Conservation (phyloP, 345 rosid genomes). For the Melaleuca quinquenervia region DNA sequence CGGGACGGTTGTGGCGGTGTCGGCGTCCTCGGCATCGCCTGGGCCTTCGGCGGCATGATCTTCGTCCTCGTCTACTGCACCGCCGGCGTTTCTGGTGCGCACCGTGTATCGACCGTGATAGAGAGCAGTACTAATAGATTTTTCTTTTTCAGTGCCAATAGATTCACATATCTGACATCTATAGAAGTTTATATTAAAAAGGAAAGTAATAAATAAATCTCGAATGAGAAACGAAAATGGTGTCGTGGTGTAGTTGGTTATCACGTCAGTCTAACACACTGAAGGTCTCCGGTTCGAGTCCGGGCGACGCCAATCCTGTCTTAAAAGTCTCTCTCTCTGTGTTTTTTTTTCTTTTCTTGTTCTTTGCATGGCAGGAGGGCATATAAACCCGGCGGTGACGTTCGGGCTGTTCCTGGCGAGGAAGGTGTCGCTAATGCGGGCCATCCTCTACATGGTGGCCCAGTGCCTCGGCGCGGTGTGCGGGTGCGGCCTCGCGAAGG, state of each 20-base stretch:
- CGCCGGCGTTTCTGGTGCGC: slow-evolving; percentile 55
- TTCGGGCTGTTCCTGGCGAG: slow-evolving; percentile 55
- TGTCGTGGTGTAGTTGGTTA: slow-evolving; percentile 99
- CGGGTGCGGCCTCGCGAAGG: slow-evolving; percentile 54
- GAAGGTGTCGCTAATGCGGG: slow-evolving; percentile 48
- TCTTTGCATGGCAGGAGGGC: slow-evolving; percentile 32
- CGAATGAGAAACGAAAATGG: not conserved
- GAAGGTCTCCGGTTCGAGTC: slow-evolving; percentile 92
- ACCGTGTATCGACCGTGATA: not conserved
- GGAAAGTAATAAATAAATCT: fast-evolving
- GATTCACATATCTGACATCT: not conserved
- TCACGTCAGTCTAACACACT: slow-evolving; percentile 98
- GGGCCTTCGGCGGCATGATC: slow-evolving; percentile 77
- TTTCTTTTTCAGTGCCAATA: not conserved
- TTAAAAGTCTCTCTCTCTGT: too few species aligned
- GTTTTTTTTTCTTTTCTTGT: fast-evolving
- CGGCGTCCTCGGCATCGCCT: slow-evolving; percentile 53
- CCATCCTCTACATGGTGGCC: slow-evolving; percentile 50
- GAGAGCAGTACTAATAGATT: not conserved
- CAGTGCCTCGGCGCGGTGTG: slow-evolving; percentile 64
- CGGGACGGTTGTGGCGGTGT: slow-evolving; percentile 38
- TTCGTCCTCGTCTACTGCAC: slow-evolving; percentile 63
- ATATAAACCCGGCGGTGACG: slow-evolving; percentile 66
- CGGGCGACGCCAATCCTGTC: slow-evolving; percentile 58
- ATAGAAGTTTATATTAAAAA: not conserved